phyloP scores from a whole-genome alignment of 768 basidiomycete species.

The Pleurotus djamor region DNA sequence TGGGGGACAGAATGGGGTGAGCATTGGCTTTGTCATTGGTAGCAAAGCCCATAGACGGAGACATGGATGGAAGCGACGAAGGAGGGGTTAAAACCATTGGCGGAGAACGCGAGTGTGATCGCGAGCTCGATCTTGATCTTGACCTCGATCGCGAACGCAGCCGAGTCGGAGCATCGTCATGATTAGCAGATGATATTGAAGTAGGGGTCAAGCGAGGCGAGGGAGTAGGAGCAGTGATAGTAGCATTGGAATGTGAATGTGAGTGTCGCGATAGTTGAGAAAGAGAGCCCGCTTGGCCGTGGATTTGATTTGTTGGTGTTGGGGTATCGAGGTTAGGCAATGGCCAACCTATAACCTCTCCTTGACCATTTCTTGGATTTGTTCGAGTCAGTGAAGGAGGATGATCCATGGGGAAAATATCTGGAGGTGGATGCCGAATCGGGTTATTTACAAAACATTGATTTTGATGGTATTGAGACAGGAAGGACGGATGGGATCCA shows the following conservation, averaged over 20 bases:
- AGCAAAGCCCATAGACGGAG: slow-evolving; percentile 15
- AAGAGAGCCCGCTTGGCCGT: slow-evolving; percentile 18
- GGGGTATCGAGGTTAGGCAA: slow-evolving; percentile 39
- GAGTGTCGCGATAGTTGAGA: slow-evolving; percentile 26
- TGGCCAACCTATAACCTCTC: slow-evolving; percentile 17
- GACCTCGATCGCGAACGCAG: slow-evolving; percentile 11
- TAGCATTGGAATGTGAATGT: slow-evolving; percentile 49
- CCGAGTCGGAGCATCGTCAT: slow-evolving; percentile 12
- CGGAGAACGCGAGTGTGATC: slow-evolving; percentile 21
- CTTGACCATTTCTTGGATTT: slow-evolving; percentile 18
- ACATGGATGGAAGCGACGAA: background rate
- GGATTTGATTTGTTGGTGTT: slow-evolving; percentile 28
- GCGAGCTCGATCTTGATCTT: slow-evolving; percentile 14
- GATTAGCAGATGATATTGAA: slow-evolving; percentile 15
- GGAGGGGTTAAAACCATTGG: slow-evolving; percentile 1
- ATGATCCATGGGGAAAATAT: slow-evolving; percentile 40
- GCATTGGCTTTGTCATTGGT: background rate
- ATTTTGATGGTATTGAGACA: slow-evolving; percentile 37
- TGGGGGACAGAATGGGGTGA: slow-evolving; percentile 18
- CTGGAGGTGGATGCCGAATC: slow-evolving; percentile 29
- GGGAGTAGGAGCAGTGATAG: slow-evolving; percentile 43
- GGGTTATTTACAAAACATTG: slow-evolving; percentile 21
- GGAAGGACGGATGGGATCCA: slow-evolving; percentile 37
- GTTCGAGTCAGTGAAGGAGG: slow-evolving; percentile 37
- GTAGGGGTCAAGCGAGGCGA: slow-evolving; percentile 18